Base-by-base conservation (phyloP, 768 basidiomycete genomes). In the Xerocomellus dryophilus region DNA sequence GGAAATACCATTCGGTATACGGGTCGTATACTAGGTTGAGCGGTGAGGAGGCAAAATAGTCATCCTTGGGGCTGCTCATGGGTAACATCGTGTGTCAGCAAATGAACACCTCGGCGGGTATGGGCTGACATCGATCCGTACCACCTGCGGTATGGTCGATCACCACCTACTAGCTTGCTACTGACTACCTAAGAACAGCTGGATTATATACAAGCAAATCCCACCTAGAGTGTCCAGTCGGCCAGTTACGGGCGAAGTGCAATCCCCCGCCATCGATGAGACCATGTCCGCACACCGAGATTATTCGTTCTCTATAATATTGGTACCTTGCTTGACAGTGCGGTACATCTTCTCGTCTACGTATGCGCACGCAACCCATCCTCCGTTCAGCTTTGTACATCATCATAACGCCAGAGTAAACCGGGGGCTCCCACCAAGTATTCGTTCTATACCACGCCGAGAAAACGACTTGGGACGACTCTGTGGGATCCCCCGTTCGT, bases 391-490 rank as follows among this genome's bases (percentile, higher is more conserved):
- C 56, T 11, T 43, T 62, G 32, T 61, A 61, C 20, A 52, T 61
- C 27, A 5, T 61, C 31, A 54, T 50, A 8, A 21, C 47, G 8
- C 39, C 43, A 21, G 45, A 42, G 31, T 43, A 51, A 35, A 42
- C 10, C 0, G 47, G 11, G n/a, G 21, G 4, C 5, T 23, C 43
- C 1, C 61, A 70, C 18, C 60, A 68, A 20, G 42, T 78, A 6
- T 81, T 78, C 48, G 73, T 81, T 14, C 58, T 85, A 8, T 85
- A 80, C 51, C 84, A 83, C 83, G 83, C 82, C 0, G 81, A 85
- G 51, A 72, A 79, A 23, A 73, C 67, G 1, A 83, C 83, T 0
- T 85, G 83, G 83, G 61, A 77, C 35, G 81, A 82, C 61, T 63
- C 71, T 14, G 75, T 79, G 0, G 36, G 66, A 4, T 70, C 76